A percentile compares a stretch with the other conserved stretches of the same genome.
phyloP scores from a whole-genome alignment of 768 basidiomycete species.

The Tylopilus rubrobrunneus region DNA sequence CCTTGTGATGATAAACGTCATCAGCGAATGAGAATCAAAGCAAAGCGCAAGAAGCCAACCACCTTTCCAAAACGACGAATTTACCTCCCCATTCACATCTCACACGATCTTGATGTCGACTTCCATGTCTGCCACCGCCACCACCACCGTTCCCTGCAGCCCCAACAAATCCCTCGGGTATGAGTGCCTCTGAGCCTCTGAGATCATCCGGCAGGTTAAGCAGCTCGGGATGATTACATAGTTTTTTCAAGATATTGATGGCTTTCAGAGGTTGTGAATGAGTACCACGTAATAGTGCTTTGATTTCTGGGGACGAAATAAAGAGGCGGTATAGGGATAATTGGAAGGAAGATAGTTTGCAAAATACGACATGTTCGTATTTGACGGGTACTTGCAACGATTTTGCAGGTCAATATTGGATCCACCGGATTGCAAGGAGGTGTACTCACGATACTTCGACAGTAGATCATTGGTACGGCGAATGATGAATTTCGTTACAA shows the following conservation, averaged over 20 bases:
- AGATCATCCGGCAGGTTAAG: conserved; percentile 83
- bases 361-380: conserved; percentile 98
- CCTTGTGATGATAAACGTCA: conserved; percentile 35
- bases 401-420: conserved; percentile 6
- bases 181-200: conserved; percentile 71
- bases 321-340: conserved; percentile 83
- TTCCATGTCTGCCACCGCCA: conserved; percentile 38
- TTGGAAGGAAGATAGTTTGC: conserved; percentile 79
- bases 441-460: conserved; percentile 83
- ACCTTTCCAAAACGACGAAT: conserved; percentile 92
- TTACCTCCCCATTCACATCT: conserved; percentile 88
- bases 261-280: conserved; percentile 95
- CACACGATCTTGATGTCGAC: conserved; percentile 43
- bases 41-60: conserved; percentile 6
- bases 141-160: conserved; percentile 26
- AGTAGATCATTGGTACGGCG: conserved; percentile 90
- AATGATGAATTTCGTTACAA: conserved; percentile 93
- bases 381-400: conserved; percentile 83
- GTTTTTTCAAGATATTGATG: conserved; percentile 90
- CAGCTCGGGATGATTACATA: conserved; percentile 93
- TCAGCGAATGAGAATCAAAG: neutral
- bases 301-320: conserved; percentile 90
- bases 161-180: conserved; percentile 79
- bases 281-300: conserved; percentile 78
- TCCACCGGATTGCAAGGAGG: neutral